Conservation (phyloP, 148 eudicot species). For the Camellia lanceoleosa region DNA sequence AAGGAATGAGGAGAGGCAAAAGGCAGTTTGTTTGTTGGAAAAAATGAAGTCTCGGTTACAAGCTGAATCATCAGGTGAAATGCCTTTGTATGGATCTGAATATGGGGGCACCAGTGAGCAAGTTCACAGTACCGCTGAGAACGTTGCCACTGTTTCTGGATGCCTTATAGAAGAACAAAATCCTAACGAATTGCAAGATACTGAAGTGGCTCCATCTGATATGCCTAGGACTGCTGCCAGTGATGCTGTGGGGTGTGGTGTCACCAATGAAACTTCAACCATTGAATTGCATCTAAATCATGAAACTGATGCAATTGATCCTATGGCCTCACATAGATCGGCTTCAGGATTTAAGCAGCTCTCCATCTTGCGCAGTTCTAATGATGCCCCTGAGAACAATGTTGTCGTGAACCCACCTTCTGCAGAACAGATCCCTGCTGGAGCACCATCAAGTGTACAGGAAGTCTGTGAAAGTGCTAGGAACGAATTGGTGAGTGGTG, state of each 20-base stretch:
- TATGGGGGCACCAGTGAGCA: conserved; percentile 18
- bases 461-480: conserved; percentile 1
- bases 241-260: conserved; percentile 19
- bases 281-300: conserved; percentile 1
- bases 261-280: not conserved
- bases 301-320: conserved; percentile 7
- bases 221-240: not conserved
- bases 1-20: conserved; percentile 33
- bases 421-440: conserved; percentile 9
- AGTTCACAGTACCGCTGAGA: conserved; percentile 17
- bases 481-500: conserved; percentile 8
- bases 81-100: conserved; percentile 17
- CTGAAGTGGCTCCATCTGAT: conserved; percentile 9
- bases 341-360: conserved; percentile 5
- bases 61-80: conserved; percentile 14
- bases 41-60: conserved; percentile 25
- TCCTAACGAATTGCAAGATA: conserved; percentile 15
- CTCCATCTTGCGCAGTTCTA: not conserved
- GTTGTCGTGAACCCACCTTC: not conserved
- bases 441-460: conserved; percentile 2
- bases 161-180: conserved; percentile 11
- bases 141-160: conserved; percentile 8
- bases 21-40: conserved; percentile 33
- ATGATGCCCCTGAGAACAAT: conserved; percentile 5
- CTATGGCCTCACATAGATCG: not conserved